phyloP scores from a whole-genome alignment of 352 stramenopile genomes.

The Phytophthora hybrid region DNA sequence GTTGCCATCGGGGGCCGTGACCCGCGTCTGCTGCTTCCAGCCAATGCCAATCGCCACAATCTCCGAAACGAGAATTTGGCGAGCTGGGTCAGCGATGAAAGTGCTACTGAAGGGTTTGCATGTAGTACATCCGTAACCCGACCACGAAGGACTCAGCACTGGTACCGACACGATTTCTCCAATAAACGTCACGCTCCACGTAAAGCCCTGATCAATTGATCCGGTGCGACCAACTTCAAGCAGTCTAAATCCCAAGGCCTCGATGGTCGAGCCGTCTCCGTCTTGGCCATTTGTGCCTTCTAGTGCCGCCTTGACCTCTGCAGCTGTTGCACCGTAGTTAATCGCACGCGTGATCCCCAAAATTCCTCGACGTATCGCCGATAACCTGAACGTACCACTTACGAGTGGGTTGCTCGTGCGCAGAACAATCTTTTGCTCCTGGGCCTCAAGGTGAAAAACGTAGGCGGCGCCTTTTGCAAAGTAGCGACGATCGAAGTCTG shows the following conservation, averaged over 20 bases:
- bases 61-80: slow-evolving; percentile 68
- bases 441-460: slow-evolving; percentile 77
- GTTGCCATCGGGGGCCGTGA: slow-evolving; percentile 78
- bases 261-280: slow-evolving; percentile 72
- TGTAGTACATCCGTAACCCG: slow-evolving; percentile 62
- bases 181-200: slow-evolving; percentile 86
- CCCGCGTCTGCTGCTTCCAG: slow-evolving; percentile 69
- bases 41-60: slow-evolving; percentile 52
- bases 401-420: slow-evolving; percentile 69
- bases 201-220: slow-evolving; percentile 82
- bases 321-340: slow-evolving; percentile 69
- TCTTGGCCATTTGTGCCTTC: slow-evolving; percentile 59
- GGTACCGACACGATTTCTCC: slow-evolving; percentile 74
- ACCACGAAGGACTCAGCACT: slow-evolving; percentile 70
- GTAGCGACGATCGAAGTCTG: slow-evolving; percentile 62
- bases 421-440: slow-evolving; percentile 73
- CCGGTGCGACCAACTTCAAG: slow-evolving; percentile 81
- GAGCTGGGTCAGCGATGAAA: slow-evolving; percentile 58
- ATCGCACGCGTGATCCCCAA: slow-evolving; percentile 67
- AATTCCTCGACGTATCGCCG: slow-evolving; percentile 66
- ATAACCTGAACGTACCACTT: slow-evolving; percentile 79
- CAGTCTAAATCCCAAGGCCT: slow-evolving; percentile 49
- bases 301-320: slow-evolving; percentile 80
- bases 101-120: slow-evolving; percentile 82
- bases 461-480: slow-evolving; percentile 82